A percentile compares a stretch with the other conserved stretches of the same genome.
Conservation (phyloP, 345 rosid species). For the Trapa incisa region DNA sequence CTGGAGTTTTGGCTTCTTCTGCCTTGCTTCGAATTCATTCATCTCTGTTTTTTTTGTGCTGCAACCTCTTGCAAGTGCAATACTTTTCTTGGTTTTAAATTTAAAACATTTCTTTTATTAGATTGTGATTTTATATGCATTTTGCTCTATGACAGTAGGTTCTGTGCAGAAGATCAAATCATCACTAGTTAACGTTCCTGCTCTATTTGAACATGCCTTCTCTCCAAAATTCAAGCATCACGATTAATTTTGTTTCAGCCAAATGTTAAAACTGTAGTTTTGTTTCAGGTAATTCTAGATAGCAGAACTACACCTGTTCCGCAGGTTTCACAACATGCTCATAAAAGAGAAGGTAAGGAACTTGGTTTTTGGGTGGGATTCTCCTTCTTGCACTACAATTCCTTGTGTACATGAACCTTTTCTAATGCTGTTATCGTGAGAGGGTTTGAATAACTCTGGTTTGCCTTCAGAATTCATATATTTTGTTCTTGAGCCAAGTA, state of each 20-base stretch:
- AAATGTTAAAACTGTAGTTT: neutral
- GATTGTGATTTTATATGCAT: neutral
- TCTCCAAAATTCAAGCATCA: neutral
- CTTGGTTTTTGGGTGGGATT: neutral
- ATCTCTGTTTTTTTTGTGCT: neutral
- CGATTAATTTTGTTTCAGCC: neutral
- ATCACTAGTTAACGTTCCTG: neutral
- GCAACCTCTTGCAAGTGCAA: neutral
- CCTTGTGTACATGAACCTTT: neutral
- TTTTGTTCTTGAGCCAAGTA: neutral
- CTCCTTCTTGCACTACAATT: neutral
- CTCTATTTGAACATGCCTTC: neutral
- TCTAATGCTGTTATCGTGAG: neutral
- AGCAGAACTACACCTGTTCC: conserved; percentile 20
- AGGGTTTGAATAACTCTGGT: neutral
- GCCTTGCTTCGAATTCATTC: neutral
- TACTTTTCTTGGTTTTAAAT: neutral
- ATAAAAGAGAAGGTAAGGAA: conserved; percentile 32
- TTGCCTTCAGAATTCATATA: neutral
- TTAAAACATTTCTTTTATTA: neutral
- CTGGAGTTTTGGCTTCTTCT: conserved; percentile 5
- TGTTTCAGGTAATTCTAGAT: conserved; percentile 24
- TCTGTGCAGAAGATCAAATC: neutral
- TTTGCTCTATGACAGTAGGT: neutral
- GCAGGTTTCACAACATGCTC: conserved; percentile 25